Base-by-base conservation (phyloP, 2,329 filamentous ascomycete species). In the Verticillium tricorpus region DNA sequence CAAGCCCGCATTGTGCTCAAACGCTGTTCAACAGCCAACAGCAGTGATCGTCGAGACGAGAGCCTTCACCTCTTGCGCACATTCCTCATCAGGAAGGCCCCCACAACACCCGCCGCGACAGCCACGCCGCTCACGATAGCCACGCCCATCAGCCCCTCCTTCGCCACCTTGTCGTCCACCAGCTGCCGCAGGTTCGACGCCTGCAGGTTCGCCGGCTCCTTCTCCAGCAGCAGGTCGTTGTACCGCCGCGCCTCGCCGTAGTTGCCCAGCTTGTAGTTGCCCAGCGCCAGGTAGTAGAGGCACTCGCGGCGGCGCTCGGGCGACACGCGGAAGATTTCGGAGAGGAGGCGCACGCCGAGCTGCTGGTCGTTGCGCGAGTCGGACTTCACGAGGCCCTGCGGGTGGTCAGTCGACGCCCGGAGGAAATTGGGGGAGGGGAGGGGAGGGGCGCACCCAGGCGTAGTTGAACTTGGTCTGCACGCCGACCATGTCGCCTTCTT, bases 381-480 rank as follows among this genome's bases (percentile, higher is more conserved):
- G 65, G 94, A 97, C 82, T 98, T 99, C 71, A 99, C 97, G 68
- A 99, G 85, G 68, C 95, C 95, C 93, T 96, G 68, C 5, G 45
- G 11, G n/a, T 37, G 12, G 14, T 39, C 3, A 28, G 25, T 32
- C 28, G 6, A 32, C 25, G 19, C 22, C 25, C 55, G 31, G 2
- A 7, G 25, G 34, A 35, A 22, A n/a, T 7, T 8, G 2, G 28
- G 12, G 12, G n/a, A 39, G 50, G 11, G 56, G 17, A 45, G 11
- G 56, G 17, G 40, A 55, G 57, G 34, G 40, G 39, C 82, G 62
- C 86, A 96, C 93, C 95, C 95, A 99, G 73, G 95, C 94, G 77
- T 94, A 98, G 87, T 99, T 99, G 86, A 99, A 99, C 76, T 98
- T 98, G 65, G 95, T 99, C 78, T 99, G 95, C 50, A 99, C 86